Conservation (phyloP, 371 early-diverging fungal species). For the Lichtheimia hyalospora region DNA sequence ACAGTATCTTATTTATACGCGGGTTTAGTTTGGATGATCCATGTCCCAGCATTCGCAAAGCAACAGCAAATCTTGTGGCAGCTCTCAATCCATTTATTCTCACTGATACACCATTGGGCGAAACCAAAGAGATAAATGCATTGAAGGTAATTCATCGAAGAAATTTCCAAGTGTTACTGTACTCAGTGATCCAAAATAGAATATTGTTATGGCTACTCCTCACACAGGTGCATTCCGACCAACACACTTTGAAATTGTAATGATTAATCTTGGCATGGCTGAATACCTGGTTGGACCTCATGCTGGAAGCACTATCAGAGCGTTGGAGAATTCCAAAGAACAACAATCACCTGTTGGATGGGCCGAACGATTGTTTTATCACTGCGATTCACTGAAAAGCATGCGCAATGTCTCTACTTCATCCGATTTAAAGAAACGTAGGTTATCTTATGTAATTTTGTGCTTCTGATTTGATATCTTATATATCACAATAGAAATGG, state of each 20-base stretch:
- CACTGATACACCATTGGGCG: conserved; percentile 15
- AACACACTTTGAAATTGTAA: conserved; percentile 44
- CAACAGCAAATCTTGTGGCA: conserved; percentile 23
- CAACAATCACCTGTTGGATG: conserved; percentile 19
- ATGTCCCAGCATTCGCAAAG: conserved; percentile 13
- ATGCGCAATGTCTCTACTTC: conserved; percentile 19
- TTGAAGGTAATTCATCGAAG: not conserved
- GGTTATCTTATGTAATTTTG: conserved; percentile 7
- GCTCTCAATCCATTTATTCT: conserved; percentile 28
- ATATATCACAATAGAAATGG: no score
- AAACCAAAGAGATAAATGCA: conserved; percentile 1
- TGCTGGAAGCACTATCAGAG: not conserved
- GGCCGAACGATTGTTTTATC: conserved; percentile 36
- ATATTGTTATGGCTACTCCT: conserved; percentile 39
- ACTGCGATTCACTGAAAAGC: conserved; percentile 32
- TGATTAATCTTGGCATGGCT: conserved; percentile 38
- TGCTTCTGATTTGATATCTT: no score
- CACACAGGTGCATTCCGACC: conserved; percentile 51
- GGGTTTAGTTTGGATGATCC: conserved; percentile 26
- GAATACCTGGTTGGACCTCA: conserved; percentile 23
- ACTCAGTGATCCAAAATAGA: conserved; percentile 4
- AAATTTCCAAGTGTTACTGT: not conserved
- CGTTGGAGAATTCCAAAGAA: not conserved
- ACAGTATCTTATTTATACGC: not conserved
- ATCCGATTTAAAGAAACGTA: conserved; percentile 24